Base-by-base conservation (phyloP, 2,329 filamentous ascomycete species). In the Byssochlamys sp. region DNA sequence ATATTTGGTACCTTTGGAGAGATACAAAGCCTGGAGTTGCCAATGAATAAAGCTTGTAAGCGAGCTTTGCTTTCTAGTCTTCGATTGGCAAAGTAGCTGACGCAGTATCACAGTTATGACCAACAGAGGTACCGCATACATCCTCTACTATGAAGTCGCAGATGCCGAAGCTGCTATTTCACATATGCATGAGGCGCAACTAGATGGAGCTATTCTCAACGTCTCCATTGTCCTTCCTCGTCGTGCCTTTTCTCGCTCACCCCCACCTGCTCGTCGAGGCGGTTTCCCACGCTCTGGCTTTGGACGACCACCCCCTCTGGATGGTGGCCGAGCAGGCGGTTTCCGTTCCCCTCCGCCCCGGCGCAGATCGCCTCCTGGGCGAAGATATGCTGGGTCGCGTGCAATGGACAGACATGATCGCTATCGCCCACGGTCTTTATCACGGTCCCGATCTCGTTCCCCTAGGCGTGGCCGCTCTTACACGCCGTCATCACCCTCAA, bases 111-210 rank as follows among this genome's bases (percentile, higher is more conserved):
- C 66, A 94, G 90, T 89, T 78, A 87, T 89, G 71, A 91, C 86
- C 56, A 97, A 97, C 68, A 87, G 92, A 58, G 92, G 94, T 52
- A 95, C 90, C 28, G 94, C 92, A 31, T 97, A 96, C 72, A 91
- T 97, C 61, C 80, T 96, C 49, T 99, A 88, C 74, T 79, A 84
- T 56, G 81, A 87, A 63, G 84, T 91, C 62, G 79, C 83, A 54
- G 88, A 92, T 62, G 92, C 94, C 26, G 90, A 96, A 74, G 80
- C 85, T 12, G 94, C 94, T 28, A 95, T 96, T 65, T 85, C 91
- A 19, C 89, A 95, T 71, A 97, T 99, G 94, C 94, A 99, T 73
- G 94, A 99, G 76, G 90, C 89, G n/a, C 89, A 95, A 69, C 77
- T 96, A 28, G 91, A 96, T 72, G 91, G 91, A 55, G 84, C 86